phyloP scores from a whole-genome alignment of 805 yeast species.

The Metschnikowia dekortorum region DNA sequence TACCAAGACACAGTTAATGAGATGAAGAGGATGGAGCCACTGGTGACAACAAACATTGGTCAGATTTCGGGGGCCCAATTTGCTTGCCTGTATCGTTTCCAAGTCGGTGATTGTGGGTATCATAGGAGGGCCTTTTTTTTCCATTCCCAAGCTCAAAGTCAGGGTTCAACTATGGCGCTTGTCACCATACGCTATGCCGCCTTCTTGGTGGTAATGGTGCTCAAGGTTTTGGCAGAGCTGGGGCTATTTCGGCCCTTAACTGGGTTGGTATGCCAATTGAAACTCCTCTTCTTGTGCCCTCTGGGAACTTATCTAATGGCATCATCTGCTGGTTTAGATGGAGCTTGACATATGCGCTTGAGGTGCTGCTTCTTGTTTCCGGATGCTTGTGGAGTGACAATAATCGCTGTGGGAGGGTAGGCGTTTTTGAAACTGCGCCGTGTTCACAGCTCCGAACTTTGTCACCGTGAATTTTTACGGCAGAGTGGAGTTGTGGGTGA shows the following conservation, averaged over 20 bases:
- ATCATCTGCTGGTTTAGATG: constrained; percentile 24
- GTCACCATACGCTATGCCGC: constrained; percentile 18
- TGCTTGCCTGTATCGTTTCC: constrained; percentile 12
- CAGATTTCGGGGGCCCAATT: neutral
- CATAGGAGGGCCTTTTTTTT: constrained; percentile 22
- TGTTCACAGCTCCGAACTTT: constrained; percentile 17
- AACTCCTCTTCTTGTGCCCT: constrained; percentile 15
- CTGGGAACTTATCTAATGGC: constrained; percentile 18
- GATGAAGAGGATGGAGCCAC: constrained; percentile 8
- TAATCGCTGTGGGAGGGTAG: constrained; percentile 1
- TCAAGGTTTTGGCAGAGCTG: constrained; percentile 19
- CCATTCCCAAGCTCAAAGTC: constrained; percentile 12
- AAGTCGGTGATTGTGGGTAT: constrained; percentile 24
- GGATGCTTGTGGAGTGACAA: constrained; percentile 15
- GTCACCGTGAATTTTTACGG: constrained; percentile 22
- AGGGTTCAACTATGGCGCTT: constrained; percentile 20
- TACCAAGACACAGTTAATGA: constrained; percentile 97
- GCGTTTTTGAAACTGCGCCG: constrained; percentile 13
- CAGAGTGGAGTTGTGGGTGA: constrained; percentile 17
- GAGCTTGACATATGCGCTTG: constrained; percentile 23
- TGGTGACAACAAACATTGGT: no score
- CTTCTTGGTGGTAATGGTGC: constrained; percentile 18
- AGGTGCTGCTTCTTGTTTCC: constrained; percentile 16
- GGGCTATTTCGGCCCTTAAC: constrained; percentile 17
- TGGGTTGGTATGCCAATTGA: constrained; percentile 21